Percentiles rank a stretch among this genome's conserved stretches.
Conservation (phyloP, 345 rosid genomes). For the Rhizophora apiculata region DNA sequence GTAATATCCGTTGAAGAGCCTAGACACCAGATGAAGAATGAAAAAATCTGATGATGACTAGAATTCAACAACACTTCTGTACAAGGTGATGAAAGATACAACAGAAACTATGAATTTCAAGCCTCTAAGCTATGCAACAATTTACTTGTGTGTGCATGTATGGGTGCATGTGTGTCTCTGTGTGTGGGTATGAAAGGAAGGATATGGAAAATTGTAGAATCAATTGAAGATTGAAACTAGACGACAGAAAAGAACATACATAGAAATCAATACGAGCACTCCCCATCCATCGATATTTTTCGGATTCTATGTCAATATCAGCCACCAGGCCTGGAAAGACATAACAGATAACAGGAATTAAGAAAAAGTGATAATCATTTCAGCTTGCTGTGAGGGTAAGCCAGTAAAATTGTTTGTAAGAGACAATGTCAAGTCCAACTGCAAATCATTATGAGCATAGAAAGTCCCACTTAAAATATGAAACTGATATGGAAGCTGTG, state of each 20-base stretch:
- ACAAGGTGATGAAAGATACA: too few species aligned
- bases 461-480: background rate
- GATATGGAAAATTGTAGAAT: background rate
- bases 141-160: background rate
- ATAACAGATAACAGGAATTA: background rate
- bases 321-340: constrained; percentile 76
- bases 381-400: too few species aligned
- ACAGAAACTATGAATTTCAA: background rate
- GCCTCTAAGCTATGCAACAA: background rate
- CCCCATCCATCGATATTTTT: constrained; percentile 96
- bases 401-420: too few species aligned
- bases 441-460: background rate
- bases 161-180: too few species aligned
- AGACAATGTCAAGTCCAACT: background rate
- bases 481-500: background rate
- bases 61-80: background rate
- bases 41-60: background rate
- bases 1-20: constrained; percentile 69
- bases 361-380: too few species aligned
- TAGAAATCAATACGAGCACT: constrained; percentile 77
- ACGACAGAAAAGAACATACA: constrained; percentile 41
- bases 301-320: constrained; percentile 93
- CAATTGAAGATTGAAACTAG: background rate
- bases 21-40: constrained; percentile 19
- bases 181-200: background rate